Evolutionary conservation across 1,284 basidiomycete species (phyloP).

Genomic region (Pyrrhoderma noxium): DNA sequence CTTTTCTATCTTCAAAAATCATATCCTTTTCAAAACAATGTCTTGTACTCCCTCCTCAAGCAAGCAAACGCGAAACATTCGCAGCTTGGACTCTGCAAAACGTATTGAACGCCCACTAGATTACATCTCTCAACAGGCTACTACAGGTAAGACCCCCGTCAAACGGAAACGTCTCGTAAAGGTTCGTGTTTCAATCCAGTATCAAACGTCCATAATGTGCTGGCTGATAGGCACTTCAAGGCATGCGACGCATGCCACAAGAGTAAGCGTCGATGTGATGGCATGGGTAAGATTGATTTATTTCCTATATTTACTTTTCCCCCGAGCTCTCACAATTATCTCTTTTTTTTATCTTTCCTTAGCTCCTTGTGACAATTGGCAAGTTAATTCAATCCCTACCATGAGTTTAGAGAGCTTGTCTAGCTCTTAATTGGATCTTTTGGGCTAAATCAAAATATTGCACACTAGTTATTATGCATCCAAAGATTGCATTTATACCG

Average conservation of each 20-base stretch:
- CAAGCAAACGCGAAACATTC: slow-evolving; percentile 2
- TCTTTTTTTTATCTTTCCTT: slow-evolving; percentile 12
- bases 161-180: slow-evolving; percentile 66
- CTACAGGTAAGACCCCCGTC: neutral
- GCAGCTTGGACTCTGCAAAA: neutral
- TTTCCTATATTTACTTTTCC: slow-evolving; percentile 1
- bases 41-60: neutral
- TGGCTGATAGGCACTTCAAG: slow-evolving; percentile 30
- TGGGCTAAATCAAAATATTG: slow-evolving; percentile 3
- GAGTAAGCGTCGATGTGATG: slow-evolving; percentile 75
- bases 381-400: slow-evolving; percentile 25
- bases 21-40: neutral
- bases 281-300: slow-evolving; percentile 48
- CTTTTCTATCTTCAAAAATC: neutral
- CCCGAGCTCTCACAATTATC: slow-evolving; percentile 17
- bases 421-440: neutral
- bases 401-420: too few species aligned
- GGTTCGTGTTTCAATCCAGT: slow-evolving; percentile 31
- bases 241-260: slow-evolving; percentile 80
- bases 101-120: too few species aligned
- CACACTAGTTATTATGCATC: slow-evolving; percentile 62
- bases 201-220: slow-evolving; percentile 4
- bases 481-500: slow-evolving; percentile 73
- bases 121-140: neutral
- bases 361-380: slow-evolving; percentile 82